Percentiles rank a stretch among this genome's conserved stretches.
Evolutionary conservation across 1,284 basidiomycete species (phyloP).

Genomic region (Schizopora paradoxa): DNA sequence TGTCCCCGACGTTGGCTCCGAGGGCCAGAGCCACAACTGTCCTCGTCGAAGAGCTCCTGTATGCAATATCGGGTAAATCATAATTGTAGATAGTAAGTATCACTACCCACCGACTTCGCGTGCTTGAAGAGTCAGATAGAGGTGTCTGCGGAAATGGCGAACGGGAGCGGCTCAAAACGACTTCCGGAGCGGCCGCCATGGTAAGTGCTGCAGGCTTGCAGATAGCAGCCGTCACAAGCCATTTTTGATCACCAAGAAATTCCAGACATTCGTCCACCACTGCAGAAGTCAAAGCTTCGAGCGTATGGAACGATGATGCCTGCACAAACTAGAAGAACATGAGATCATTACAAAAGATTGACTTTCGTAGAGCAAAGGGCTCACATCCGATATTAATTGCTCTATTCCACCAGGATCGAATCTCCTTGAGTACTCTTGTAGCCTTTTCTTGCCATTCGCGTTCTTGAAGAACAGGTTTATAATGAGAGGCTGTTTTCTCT

Average conservation of each 20-base stretch:
- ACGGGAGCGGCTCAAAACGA: conserved; percentile 11
- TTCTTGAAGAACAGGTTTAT: conserved; percentile 48
- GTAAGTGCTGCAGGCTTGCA: conserved; percentile 13
- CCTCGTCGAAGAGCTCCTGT: background rate
- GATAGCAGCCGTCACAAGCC: conserved; percentile 3
- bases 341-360: background rate
- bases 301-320: conserved; percentile 6
- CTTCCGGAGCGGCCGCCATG: conserved; percentile 11
- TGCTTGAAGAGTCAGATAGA: background rate
- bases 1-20: conserved; percentile 89
- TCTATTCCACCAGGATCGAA: conserved; percentile 12
- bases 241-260: conserved; percentile 9
- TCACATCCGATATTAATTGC: conserved; percentile 14
- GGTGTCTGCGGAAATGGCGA: conserved; percentile 6
- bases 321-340: conserved; percentile 14
- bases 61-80: background rate
- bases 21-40: conserved; percentile 64
- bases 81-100: too few relatives aligned
- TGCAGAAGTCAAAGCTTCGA: conserved; percentile 11
- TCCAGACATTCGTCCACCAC: conserved; percentile 7
- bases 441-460: conserved; percentile 16
- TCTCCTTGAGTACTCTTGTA: too few relatives aligned
- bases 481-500: conserved; percentile 64
- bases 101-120: too few relatives aligned
- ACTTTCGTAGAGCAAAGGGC: conserved; percentile 16